Base-by-base conservation (phyloP, 768 basidiomycete genomes). In the Roridomyces roridus region DNA sequence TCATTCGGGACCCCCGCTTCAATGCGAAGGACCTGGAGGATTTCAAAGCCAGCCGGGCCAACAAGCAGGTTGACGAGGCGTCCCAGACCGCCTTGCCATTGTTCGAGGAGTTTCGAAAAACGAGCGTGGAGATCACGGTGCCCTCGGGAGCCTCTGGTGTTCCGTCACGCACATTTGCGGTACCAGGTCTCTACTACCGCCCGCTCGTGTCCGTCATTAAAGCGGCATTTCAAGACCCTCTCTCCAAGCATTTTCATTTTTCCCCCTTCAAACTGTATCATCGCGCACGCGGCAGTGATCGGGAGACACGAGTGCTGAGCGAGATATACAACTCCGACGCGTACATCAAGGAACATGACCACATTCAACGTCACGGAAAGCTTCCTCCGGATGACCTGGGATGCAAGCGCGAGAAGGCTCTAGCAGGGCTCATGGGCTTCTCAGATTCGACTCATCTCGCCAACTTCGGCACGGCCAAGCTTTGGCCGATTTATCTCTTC, bases 151-250 rank as follows among this genome's bases (percentile, higher is more conserved):
- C 44, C 1, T 64, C 66, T 29, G 55, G 47, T 3, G 47, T 57
- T 1, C 59, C 68, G 2, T 66, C 71, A 0, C 14, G n/a, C 1
- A 44, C 14, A 1, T 66, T 74, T 31, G 23, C 47, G 0, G 67
- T 77, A 5, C 52, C 60, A 6, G 69, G 68, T 2, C 60, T 78
- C 1, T 60, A 64, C 25, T 59, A 70, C 31, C 68, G 68, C 0
- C 46, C 29, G 0, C 44, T 76, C n/a, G 41, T 63, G 0, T 59
- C 61, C 3, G 57, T 72, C 3, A 69, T 75, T 42, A 63, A 60
- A 23, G 28, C 62, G 0, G 62, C 65, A 3, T 69, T 70, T n/a
- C 11, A 37, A 2, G 63, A 65, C 25, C 51, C 62, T 4, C 25
- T 62, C 3, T 43, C 64, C 4, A 20, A 23, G 2, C 64, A 68